Evolutionary conservation across 2,329 filamentous ascomycete genomes (phyloP), one percentile per base, ranked within the genome.

Genomic region (Pseudocercospora crystallina): DNA sequence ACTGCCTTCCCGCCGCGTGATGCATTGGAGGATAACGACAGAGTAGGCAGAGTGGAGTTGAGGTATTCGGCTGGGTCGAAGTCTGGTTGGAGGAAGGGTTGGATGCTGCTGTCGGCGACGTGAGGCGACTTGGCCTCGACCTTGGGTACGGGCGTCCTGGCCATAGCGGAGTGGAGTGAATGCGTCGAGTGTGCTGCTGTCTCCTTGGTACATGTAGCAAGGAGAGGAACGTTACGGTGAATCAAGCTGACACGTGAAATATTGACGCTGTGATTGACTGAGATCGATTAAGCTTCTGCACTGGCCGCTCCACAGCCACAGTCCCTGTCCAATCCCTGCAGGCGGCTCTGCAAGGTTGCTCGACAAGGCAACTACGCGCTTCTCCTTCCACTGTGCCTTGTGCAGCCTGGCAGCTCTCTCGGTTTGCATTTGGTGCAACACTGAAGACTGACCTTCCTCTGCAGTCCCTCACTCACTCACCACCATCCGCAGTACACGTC

Each of bases 31-130:
- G 76, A 72, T 36, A 80, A 70, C 41, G 76, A 77, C 14, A 95
- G 76, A 2, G 86, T 75, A 4, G 90, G 88, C 0, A 97, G 77
- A 0, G 81, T 81, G 52, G 83, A 76, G 71, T 97, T 97, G 63
- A 97, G 83, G 69, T 90, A 96, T 41, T 87, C 83, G 57, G 86
- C 87, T 3, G 91, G 81, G 69, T 96, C 89, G 71, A 97, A 97
- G 38, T 80, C 76, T 5, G 86, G 78, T 43, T 83, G 77, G 33
- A 92, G 78, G 69, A 96, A 96, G 48, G 86, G 84, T 49, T 82
- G 81, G 2, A 95, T 79, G 47, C 83, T 82, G 10, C 84, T 80
- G 65, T 95, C 90, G 54, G 85, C 74, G 33, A 89, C 79, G 68
- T 91, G 83, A 47, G 76, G 69, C 4, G 83, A 83, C 62, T 54